Evolutionary conservation across 495 filamentous ascomycete species (phyloP), one percentile per base, ranked within the genome.

Genomic region (Monascus purpureus): DNA sequence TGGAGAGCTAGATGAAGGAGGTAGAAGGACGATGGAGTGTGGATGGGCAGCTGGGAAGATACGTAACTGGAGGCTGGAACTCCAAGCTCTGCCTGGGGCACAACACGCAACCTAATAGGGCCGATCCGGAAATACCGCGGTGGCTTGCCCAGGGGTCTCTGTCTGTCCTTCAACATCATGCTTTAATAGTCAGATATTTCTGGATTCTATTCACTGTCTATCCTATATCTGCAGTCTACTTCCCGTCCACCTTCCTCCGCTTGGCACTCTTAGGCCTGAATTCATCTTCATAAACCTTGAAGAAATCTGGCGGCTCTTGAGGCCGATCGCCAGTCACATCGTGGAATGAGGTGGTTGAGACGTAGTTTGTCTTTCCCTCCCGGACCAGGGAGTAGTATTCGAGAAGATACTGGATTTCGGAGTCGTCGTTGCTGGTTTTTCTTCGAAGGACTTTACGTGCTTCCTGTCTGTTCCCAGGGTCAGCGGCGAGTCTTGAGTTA

Each of bases 291-390:
- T 72, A 69, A 11, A 49, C 43, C 20, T 61, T 59, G 49, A 73
- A 73, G 41, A 73, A 73, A 6, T 70, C 67, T 3, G 52, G 44
- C 0, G 59, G 61, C 47, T 67, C 49, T 18, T 59, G 61, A 0
- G 69, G 61, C 30, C 66, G 55, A 13, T 47, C 32, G n/a, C 63
- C 66, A 1, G 70, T 71, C 8, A 72, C 52, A 30, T 70, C 56
- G 25, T 68, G 62, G 44, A 72, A 73, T 0, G 68, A 60, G 3
- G 55, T 56, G 0, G 69, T 75, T 8, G 69, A 56, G 37, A 73
- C 65, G 43, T 73, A 73, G 48, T 73, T 73, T 0, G 70, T 70
- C 52, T 71, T 73, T 7, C 70, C 70, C 37, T 70, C 70, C 13
- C 66, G 51, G 3, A 72, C 70, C 9, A 75, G 53, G 13, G 63